Evolutionary conservation across 2,329 filamentous ascomycete species (phyloP).

Genomic region (Tetracladium maxilliforme): DNA sequence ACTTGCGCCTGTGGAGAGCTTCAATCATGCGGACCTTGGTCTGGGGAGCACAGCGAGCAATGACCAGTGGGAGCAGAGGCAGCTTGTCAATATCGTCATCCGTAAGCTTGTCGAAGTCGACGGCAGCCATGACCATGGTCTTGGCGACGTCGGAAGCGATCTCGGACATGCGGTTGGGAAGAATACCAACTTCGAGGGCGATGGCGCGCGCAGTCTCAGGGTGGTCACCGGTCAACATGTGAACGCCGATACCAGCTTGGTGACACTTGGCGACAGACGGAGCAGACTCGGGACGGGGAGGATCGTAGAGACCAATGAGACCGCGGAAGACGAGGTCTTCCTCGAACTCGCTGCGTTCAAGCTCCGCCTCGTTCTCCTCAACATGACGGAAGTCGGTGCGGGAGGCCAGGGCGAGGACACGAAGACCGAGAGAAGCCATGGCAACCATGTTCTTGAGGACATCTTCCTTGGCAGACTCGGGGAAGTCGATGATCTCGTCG

Average conservation of each 20-base stretch:
- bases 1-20: slow-evolving; percentile 61
- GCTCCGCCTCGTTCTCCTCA: slow-evolving; percentile 21
- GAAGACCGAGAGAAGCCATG: slow-evolving; percentile 49
- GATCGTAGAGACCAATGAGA: slow-evolving; percentile 77
- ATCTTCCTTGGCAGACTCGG: slow-evolving; percentile 34
- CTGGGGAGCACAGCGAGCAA: slow-evolving; percentile 70
- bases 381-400: slow-evolving; percentile 17
- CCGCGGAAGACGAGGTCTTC: slow-evolving; percentile 58
- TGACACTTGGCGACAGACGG: slow-evolving; percentile 56
- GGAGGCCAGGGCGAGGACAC: slow-evolving; percentile 55
- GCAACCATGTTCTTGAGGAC: slow-evolving; percentile 56
- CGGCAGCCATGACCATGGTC: slow-evolving; percentile 59
- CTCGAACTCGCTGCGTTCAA: slow-evolving; percentile 49
- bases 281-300: slow-evolving; percentile 68
- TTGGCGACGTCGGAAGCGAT: slow-evolving; percentile 48
- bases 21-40: slow-evolving; percentile 90
- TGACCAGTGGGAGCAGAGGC: slow-evolving; percentile 62
- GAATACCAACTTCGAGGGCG: slow-evolving; percentile 64
- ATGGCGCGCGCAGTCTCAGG: slow-evolving; percentile 67
- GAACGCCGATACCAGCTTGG: slow-evolving; percentile 60
- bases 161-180: slow-evolving; percentile 45
- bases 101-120: slow-evolving; percentile 63
- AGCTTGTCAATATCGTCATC: slow-evolving; percentile 65
- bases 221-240: slow-evolving; percentile 79
- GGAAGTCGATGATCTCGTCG: slow-evolving; percentile 28